Conservation (phyloP, 2,329 filamentous ascomycete species). For the Parastagonospora nodorum region DNA sequence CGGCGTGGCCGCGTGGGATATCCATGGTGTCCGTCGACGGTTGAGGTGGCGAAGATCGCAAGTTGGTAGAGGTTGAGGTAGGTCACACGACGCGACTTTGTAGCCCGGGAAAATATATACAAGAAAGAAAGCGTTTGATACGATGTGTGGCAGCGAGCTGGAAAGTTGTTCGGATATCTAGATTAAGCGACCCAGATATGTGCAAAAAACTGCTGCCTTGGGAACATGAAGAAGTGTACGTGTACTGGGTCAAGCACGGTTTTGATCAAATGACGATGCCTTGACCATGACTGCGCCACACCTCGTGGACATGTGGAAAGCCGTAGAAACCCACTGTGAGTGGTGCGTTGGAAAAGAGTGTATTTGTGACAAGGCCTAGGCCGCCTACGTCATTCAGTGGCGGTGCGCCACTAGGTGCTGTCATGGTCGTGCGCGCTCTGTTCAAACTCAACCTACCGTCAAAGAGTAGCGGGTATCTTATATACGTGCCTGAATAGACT, state of each 20-base stretch:
- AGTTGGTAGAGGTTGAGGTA: background rate
- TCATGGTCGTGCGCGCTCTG: too few relatives aligned
- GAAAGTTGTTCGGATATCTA: background rate
- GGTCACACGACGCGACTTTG: conserved; percentile 6
- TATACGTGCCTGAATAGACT: too few relatives aligned
- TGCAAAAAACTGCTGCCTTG: conserved; percentile 40
- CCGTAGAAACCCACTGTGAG: background rate
- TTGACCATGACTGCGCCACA: conserved; percentile 24
- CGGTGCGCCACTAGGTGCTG: background rate
- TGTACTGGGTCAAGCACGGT: conserved; percentile 13
- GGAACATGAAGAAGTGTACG: conserved; percentile 21
- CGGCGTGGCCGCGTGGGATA: conserved; percentile 37
- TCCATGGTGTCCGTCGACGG: conserved; percentile 26
- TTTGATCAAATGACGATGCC: conserved; percentile 26
- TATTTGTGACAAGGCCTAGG: background rate
- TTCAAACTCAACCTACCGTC: too few relatives aligned
- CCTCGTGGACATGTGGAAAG: conserved; percentile 25
- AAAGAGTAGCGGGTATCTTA: too few relatives aligned
- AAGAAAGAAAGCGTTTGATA: background rate
- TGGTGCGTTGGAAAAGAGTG: background rate
- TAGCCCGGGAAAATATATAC: background rate
- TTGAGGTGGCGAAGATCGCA: conserved; percentile 11
- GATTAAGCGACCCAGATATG: conserved; percentile 7
- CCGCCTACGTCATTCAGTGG: conserved; percentile 3
- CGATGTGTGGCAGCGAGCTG: background rate